Evolutionary conservation across 1,284 basidiomycete species (phyloP).

Genomic region (Mycena citricolor): DNA sequence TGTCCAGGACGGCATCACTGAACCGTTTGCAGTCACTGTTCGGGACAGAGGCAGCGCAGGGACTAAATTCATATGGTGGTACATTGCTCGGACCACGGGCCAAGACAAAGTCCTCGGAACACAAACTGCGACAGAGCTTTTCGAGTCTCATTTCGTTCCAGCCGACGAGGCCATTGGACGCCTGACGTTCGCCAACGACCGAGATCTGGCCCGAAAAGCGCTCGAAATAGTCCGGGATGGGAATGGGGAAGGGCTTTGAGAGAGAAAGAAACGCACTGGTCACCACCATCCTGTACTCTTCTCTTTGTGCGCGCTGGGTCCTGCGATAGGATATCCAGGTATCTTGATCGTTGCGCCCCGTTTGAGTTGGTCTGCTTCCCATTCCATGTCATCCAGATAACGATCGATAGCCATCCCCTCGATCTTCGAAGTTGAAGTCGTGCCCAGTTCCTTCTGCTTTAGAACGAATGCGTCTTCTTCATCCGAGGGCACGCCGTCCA

Average conservation of each 20-base stretch:
- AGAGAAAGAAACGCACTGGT: not conserved
- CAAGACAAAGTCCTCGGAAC: slow-evolving; percentile 36
- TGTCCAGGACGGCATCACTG: slow-evolving; percentile 28
- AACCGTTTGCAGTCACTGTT: slow-evolving; percentile 39
- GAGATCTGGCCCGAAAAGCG: slow-evolving; percentile 30
- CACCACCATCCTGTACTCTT: not conserved
- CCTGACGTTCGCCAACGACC: slow-evolving; percentile 38
- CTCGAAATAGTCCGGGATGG: slow-evolving; percentile 26
- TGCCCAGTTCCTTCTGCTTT: slow-evolving; percentile 37
- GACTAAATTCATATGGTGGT: slow-evolving; percentile 50
- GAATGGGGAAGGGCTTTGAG: slow-evolving; percentile 7
- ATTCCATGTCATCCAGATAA: slow-evolving; percentile 68
- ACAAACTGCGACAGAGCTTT: slow-evolving; percentile 43
- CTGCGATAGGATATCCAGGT: not conserved
- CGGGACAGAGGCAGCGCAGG: slow-evolving; percentile 32
- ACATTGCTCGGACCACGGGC: slow-evolving; percentile 34
- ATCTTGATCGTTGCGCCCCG: slow-evolving; percentile 24
- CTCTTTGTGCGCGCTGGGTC: not conserved
- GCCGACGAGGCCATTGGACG: slow-evolving; percentile 36
- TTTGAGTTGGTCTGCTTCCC: slow-evolving; percentile 47
- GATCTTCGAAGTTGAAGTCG: slow-evolving; percentile 29
- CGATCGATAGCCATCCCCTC: slow-evolving; percentile 53
- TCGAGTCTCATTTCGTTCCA: slow-evolving; percentile 38
- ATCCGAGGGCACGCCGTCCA: slow-evolving; percentile 45
- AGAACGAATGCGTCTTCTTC: slow-evolving; percentile 27